Conservation (phyloP, 345 rosid genomes). For the Odontarrhena argentea region DNA sequence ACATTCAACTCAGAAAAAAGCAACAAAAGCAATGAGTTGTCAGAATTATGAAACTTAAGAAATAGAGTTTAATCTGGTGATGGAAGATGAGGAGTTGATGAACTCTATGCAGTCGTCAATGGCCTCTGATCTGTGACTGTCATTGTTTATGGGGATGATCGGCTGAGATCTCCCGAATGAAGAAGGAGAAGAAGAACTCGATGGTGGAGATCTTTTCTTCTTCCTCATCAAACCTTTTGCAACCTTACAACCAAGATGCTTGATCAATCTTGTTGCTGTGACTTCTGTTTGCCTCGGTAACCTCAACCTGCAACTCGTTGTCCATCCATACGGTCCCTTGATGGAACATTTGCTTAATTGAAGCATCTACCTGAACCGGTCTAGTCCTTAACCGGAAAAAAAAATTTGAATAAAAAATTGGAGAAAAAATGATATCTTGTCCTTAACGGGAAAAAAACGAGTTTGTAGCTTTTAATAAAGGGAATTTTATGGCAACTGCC, state of each 20-base stretch:
- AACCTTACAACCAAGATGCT: conserved; percentile 53
- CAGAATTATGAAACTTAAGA: conserved; percentile 26
- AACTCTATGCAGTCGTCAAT: conserved; percentile 85
- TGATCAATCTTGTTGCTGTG: conserved; percentile 51
- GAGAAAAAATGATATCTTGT: too few relatives aligned
- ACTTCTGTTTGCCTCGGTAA: conserved; percentile 46
- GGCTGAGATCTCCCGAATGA: conserved; percentile 45
- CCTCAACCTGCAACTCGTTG: conserved; percentile 53
- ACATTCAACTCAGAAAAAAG: conserved; percentile 15
- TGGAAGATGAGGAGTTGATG: conserved; percentile 69
- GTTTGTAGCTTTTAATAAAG: too few relatives aligned
- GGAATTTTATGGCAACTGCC: too few relatives aligned
- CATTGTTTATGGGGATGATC: conserved; percentile 46
- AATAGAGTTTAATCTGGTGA: conserved; percentile 59
- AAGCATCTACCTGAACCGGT: conserved; percentile 20
- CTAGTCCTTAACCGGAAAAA: too few relatives aligned
- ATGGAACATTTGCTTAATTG: conserved; percentile 21
- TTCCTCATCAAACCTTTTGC: conserved; percentile 52
- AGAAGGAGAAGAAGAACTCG: conserved; percentile 43
- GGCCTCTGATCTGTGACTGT: conserved; percentile 64
- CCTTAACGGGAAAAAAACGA: too few relatives aligned
- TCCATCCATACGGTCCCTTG: conserved; percentile 32
- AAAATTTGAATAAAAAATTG: too few relatives aligned
- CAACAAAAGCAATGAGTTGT: neutral
- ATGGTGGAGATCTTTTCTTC: conserved; percentile 41